phyloP scores from a whole-genome alignment of 495 filamentous ascomycete species.

The Penicillium argentinense region DNA sequence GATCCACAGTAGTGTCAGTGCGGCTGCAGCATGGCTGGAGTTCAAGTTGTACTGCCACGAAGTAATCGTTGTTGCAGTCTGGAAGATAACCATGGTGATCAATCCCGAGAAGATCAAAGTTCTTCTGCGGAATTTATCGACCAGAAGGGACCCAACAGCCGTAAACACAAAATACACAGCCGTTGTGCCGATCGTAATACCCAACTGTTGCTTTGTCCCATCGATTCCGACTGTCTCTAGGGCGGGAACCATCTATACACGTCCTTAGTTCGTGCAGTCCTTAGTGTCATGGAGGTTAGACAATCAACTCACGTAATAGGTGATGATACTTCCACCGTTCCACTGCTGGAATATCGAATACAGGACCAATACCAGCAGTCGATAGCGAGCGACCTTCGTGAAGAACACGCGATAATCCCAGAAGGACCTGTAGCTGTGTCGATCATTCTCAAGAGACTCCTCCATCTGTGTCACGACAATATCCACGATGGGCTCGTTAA shows the following conservation, averaged over 20 bases:
- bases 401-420: constrained; percentile 45
- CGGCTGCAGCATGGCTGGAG: constrained; percentile 23
- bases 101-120: constrained; percentile 40
- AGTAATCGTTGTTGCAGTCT: constrained; percentile 40
- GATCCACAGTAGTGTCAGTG: constrained; percentile 40
- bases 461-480: constrained; percentile 42
- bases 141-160: constrained; percentile 33
- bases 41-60: constrained; percentile 36
- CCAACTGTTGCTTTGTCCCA: constrained; percentile 29
- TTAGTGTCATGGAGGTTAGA: too few relatives aligned
- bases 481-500: constrained; percentile 39
- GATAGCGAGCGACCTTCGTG: constrained; percentile 32
- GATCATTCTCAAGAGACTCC: constrained; percentile 35
- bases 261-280: too few relatives aligned
- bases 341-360: constrained; percentile 47
- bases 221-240: constrained; percentile 35
- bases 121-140: constrained; percentile 37
- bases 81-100: constrained; percentile 37
- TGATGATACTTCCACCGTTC: constrained; percentile 46
- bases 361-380: constrained; percentile 36
- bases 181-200: constrained; percentile 40
- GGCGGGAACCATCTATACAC: constrained; percentile 42
- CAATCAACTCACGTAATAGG: constrained; percentile 31
- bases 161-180: constrained; percentile 43
- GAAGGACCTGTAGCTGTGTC: constrained; percentile 22